Base-by-base conservation (phyloP, 495 filamentous ascomycete genomes). In the Monascus purpureus region DNA sequence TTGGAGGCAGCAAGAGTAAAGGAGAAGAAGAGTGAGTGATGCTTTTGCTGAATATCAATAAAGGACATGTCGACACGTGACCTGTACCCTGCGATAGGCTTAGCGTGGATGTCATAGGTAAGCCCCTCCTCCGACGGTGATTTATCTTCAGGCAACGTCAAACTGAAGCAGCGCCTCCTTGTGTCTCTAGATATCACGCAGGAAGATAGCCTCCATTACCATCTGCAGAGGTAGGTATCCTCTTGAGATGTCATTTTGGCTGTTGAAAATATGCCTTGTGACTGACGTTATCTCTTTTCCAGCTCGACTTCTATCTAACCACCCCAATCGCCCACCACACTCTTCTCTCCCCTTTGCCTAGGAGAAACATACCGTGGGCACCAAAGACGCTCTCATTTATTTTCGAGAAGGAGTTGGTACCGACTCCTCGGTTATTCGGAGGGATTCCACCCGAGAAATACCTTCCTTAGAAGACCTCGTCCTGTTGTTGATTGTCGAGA, bases 71-170 rank as follows among this genome's bases (percentile, higher is more conserved):
- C 28, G 6, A 13, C 60, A 60, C 56, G 58, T 65, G 58, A 65
- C 50, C 25, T 8, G 23, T 19, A n/a, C 18, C 26, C 44, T 48
- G 35, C 42, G 46, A 50, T 51, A 43, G 52, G 49, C 38, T 33
- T 39, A 39, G 46, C 41, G 57, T 31, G 47, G 47, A 59, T 65
- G 57, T 60, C 57, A 61, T 61, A 46, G 49, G 48, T 50, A 56
- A 54, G 17, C 18, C 17, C n/a, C n/a, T n/a, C n/a, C n/a, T n/a
- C n/a, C n/a, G n/a, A n/a, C n/a, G n/a, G n/a, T n/a, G n/a, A n/a
- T n/a, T n/a, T 19, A 33, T 33, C 23, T 19, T 19, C 17, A 24
- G 31, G 9, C 31, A 22, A n/a, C n/a, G n/a, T n/a, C n/a, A 19
- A 8, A 23, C 6, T 6, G 13, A 16, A 23, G 17, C 15, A 18